phyloP scores from a whole-genome alignment of 106 monocot species.

The Narthecium ossifragum region DNA sequence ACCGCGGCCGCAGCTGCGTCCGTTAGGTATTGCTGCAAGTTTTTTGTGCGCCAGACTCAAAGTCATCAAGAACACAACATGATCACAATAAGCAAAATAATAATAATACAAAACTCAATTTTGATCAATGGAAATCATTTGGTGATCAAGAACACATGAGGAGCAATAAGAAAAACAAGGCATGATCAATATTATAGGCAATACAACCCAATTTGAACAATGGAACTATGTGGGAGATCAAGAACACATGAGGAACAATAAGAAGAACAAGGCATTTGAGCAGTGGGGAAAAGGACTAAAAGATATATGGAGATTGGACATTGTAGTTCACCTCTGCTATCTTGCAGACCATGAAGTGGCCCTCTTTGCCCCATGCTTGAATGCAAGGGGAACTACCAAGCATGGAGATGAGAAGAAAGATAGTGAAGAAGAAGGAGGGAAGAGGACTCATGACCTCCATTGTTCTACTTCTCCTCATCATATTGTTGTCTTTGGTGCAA shows the following conservation, averaged over 20 bases:
- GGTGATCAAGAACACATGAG: neutral
- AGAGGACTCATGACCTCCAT: slow-evolving; percentile 9
- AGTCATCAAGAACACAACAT: no score
- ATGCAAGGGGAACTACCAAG: slow-evolving; percentile 9
- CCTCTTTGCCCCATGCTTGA: slow-evolving; percentile 80
- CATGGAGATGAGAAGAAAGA: slow-evolving; percentile 20
- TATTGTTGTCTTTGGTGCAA: neutral
- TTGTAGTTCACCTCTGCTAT: slow-evolving; percentile 52
- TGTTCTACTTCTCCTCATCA: neutral
- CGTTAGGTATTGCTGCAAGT: slow-evolving; percentile 49
- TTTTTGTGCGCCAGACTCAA: no score
- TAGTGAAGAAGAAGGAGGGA: slow-evolving; percentile 1
- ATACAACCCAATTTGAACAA: neutral
- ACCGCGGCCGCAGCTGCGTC: slow-evolving; percentile 43
- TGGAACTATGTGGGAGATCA: neutral
- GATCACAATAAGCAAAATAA: no score
- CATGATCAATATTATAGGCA: neutral
- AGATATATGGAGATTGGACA: neutral
- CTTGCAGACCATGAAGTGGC: slow-evolving; percentile 89
- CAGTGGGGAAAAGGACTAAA: neutral
- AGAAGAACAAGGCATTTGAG: no score
- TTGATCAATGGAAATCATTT: neutral
- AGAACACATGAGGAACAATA: no score
- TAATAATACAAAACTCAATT: no score
- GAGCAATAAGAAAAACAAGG: no score